Conservation (phyloP, 768 basidiomycete genomes). For the Tylopilus sp. region DNA sequence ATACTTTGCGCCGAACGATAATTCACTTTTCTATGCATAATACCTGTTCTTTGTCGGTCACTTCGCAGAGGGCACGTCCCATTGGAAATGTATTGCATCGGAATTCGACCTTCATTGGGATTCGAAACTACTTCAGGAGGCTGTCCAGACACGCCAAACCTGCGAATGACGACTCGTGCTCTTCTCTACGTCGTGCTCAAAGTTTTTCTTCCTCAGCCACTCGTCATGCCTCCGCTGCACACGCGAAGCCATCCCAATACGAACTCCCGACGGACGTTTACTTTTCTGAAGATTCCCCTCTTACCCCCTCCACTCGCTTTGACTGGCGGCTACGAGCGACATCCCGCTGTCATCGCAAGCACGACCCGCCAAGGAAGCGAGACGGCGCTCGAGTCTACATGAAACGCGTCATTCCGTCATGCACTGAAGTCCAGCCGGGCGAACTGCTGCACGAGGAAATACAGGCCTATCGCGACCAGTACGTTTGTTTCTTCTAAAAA, state of each 20-base stretch:
- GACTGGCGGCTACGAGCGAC: conserved; percentile 60
- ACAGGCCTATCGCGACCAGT: conserved; percentile 55
- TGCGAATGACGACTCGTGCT: background rate
- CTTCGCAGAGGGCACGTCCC: conserved; percentile 1
- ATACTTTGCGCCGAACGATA: background rate
- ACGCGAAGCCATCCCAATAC: conserved; percentile 12
- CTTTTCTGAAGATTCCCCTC: conserved; percentile 30
- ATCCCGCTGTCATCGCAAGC: conserved; percentile 36
- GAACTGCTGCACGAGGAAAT: conserved; percentile 50
- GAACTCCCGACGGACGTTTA: conserved; percentile 26
- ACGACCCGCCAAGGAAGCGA: conserved; percentile 10
- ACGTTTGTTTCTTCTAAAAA: conserved; percentile 9
- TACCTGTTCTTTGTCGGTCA: conserved; percentile 4
- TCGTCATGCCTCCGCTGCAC: conserved; percentile 4
- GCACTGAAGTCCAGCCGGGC: conserved; percentile 30
- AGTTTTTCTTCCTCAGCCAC: conserved; percentile 18
- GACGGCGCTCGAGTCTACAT: conserved; percentile 24
- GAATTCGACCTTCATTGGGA: conserved; percentile 29
- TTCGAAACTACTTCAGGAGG: conserved; percentile 28
- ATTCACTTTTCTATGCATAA: conserved; percentile 13
- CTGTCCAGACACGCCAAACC: conserved; percentile 11
- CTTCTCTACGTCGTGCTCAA: background rate
- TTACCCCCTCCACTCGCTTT: conserved; percentile 38
- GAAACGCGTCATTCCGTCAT: conserved; percentile 39
- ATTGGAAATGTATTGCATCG: conserved; percentile 7